A percentile compares a stretch with the other conserved stretches of the same genome.
These are phyloP conservation scores for Solanum hybrid DNA, from an alignment of 305 asterid species.

Conservation along the genomic window DNA sequence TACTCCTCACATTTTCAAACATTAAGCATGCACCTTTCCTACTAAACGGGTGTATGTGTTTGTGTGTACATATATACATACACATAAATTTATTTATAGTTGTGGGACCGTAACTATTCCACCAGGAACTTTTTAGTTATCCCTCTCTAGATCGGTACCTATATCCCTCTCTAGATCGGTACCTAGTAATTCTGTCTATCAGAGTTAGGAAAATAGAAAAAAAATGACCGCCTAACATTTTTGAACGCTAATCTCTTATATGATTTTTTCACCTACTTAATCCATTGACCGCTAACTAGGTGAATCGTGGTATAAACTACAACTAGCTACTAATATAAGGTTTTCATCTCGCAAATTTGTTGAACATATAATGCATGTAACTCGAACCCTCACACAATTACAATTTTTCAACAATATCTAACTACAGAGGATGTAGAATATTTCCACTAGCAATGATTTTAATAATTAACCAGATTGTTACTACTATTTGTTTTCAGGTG, in stretches of 20 bases:
- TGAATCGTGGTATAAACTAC: neutral
- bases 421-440: neutral
- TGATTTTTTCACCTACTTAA: neutral
- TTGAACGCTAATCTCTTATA: neutral
- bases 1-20: neutral
- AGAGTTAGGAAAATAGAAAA: too few species aligned
- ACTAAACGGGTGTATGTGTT: neutral
- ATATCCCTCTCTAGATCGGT: too few species aligned
- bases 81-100: neutral
- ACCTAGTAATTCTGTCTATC: neutral
- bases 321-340: neutral
- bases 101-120: neutral
- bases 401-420: neutral
- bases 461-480: neutral
- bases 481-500: constrained; percentile 45
- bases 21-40: neutral
- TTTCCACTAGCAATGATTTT: neutral
- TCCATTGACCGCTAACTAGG: neutral
- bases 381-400: neutral
- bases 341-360: neutral
- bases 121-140: neutral
- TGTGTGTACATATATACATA: neutral
- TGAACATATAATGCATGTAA: neutral
- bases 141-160: too few species aligned
- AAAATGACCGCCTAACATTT: neutral